Base-by-base conservation (phyloP, 805 yeast genomes). In the Yamadazyma insecticola region DNA sequence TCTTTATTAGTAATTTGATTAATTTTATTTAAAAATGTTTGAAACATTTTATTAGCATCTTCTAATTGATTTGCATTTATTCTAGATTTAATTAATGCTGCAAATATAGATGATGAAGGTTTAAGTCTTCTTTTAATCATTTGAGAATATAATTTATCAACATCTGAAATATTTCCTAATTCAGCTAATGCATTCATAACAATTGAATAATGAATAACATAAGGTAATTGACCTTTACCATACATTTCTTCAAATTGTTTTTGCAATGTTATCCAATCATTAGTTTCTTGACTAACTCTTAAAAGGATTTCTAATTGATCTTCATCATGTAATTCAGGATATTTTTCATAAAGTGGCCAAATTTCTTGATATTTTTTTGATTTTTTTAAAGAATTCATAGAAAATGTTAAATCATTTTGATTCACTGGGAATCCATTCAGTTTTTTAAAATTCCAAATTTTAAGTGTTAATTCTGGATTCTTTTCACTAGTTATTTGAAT, bases 111-210 rank as follows among this genome's bases (percentile, higher is more conserved):
- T 2, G 62, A 53, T 3, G 63, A 57, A 1, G 86, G 85, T 4
- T 38, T 44, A 46, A 76, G 61, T 1, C 67, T 64, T 32, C 78
- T 58, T 30, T 60, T 52, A 4, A 57, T 27, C 18, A 77, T 44
- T 44, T 74, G 70, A n/a, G 56, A 37, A 53, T 65, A 80, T 35
- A 83, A 56, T 35, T 48, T 53, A 16, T 70, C 72, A 8, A 72
- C 76, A 48, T 66, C 70, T 23, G 51, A 65, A 24, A 46, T 53
- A 41, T 72, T 76, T 7, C 74, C 79, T 20, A 60, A 49, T 4
- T 47, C 40, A 1, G 84, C 78, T 37, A 83, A 55, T 0, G 82
- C 76, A 32, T 62, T 55, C 72, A 83, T 77, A 9, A 80, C 76
- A 12, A 76, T 68, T 3, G 72, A 63, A 48, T 81, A 82, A 42